These are phyloP conservation scores for Xylariaceae sp. DNA, from an alignment of 2,329 filamentous ascomycete genomes.

Conservation along the genomic window DNA sequence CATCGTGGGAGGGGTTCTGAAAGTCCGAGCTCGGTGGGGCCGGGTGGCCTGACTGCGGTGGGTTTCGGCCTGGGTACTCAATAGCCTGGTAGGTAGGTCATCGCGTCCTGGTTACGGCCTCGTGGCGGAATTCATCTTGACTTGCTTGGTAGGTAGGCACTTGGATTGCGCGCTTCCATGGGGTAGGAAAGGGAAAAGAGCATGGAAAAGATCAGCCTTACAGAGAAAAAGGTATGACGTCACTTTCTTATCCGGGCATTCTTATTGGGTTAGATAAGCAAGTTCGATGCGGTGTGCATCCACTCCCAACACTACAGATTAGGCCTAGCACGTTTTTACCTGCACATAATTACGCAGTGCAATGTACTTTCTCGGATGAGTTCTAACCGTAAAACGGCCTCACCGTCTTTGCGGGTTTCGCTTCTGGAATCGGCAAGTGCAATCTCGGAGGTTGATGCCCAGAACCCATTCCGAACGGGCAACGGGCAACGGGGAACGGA, in stretches of 20 bases:
- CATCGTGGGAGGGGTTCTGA: not conserved
- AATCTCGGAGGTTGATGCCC: no score
- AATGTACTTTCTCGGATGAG: no score
- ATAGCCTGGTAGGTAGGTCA: not conserved
- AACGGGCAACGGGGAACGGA: no score
- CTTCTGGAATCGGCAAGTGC: no score
- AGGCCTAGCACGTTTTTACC: no score
- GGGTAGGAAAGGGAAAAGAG: slow-evolving; percentile 1
- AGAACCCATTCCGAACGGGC: no score
- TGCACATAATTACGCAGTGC: no score
- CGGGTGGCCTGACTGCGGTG: slow-evolving; percentile 4
- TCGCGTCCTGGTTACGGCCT: not conserved
- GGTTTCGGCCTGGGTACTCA: not conserved
- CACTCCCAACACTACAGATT: no score
- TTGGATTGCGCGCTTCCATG: slow-evolving; percentile 2
- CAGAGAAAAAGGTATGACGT: slow-evolving; percentile 6
- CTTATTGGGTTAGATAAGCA: not conserved
- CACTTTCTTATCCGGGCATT: not conserved
- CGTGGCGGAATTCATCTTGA: not conserved
- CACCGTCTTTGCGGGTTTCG: no score
- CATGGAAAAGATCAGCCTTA: slow-evolving; percentile 5
- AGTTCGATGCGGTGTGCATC: no score
- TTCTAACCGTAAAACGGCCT: no score
- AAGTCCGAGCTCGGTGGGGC: not conserved
- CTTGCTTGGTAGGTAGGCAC: not conserved